phyloP scores from a whole-genome alignment of 2,329 filamentous ascomycete species.

The Whalleya microplaca region DNA sequence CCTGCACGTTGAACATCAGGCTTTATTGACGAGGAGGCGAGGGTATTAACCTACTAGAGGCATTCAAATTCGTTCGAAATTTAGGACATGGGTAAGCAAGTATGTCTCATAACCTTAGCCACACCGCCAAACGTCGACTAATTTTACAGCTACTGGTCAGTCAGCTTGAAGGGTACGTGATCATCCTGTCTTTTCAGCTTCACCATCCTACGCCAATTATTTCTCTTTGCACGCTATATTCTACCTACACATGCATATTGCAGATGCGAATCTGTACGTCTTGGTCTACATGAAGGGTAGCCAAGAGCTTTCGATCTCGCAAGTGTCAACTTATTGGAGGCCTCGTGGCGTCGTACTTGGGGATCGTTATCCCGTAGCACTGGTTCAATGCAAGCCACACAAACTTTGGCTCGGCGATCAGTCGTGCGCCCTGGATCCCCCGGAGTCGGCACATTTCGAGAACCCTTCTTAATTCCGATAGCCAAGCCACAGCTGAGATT shows the following conservation, averaged over 20 bases:
- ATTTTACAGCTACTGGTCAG: background rate
- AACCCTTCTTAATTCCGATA: background rate
- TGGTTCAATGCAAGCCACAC: slow-evolving; percentile 28
- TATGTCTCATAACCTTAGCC: background rate
- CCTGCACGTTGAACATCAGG: background rate
- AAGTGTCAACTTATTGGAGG: background rate
- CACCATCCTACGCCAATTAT: background rate
- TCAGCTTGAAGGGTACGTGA: background rate
- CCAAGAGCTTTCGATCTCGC: too few relatives aligned
- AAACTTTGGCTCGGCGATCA: slow-evolving; percentile 18
- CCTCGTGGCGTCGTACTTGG: background rate
- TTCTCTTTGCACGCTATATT: background rate
- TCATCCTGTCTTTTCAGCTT: background rate
- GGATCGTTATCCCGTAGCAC: slow-evolving; percentile 17
- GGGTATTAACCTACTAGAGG: background rate
- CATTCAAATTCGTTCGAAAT: background rate
- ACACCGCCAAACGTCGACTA: background rate
- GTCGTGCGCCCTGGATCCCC: slow-evolving; percentile 14
- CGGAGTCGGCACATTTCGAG: slow-evolving; percentile 13
- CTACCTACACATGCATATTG: too few relatives aligned
- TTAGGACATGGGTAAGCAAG: background rate
- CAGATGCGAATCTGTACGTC: too few relatives aligned
- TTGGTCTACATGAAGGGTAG: background rate
- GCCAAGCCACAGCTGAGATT: slow-evolving; percentile 13
- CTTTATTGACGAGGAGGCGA: background rate